Conservation (phyloP, 2,329 filamentous ascomycete species). For the Pestalotiopsis sp. region DNA sequence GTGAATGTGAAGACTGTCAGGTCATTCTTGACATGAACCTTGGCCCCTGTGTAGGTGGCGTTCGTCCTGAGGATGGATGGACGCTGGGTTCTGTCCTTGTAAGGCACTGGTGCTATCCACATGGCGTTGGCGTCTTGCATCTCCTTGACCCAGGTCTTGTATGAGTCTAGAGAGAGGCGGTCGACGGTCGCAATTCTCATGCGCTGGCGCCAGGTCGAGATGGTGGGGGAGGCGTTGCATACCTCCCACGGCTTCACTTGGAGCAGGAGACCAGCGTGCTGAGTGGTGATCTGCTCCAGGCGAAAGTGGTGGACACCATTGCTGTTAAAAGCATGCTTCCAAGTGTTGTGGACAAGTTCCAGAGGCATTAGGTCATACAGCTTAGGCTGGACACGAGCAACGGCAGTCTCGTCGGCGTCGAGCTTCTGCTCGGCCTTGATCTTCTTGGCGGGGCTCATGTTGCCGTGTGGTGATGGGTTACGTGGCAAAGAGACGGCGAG, state of each 20-base stretch:
- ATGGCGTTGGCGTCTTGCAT: not conserved
- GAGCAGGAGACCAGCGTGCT: not conserved
- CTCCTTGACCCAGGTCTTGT: not conserved
- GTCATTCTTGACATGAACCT: constrained; percentile 6
- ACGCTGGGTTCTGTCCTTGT: not conserved
- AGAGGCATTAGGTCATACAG: constrained; percentile 5
- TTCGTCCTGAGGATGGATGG: not conserved
- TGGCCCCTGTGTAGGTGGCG: not conserved
- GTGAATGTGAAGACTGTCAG: constrained; percentile 13
- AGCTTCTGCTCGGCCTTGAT: not conserved
- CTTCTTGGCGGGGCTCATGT: not conserved
- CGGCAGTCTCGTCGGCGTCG: not conserved
- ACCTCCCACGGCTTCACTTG: not conserved
- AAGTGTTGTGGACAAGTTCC: constrained; percentile 27
- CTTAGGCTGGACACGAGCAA: not conserved
- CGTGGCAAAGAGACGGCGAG: no score
- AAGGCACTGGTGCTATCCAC: not conserved
- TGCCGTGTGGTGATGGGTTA: no score
- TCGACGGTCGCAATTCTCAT: not conserved
- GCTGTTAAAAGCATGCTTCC: constrained; percentile 14
- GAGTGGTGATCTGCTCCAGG: not conserved
- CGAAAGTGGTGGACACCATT: constrained; percentile 24
- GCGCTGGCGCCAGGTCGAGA: not conserved
- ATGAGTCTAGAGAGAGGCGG: not conserved
- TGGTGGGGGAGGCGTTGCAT: not conserved